Evolutionary conservation across 306 rosid genomes (phyloP).

Genomic region (Casuarina equisetifolia): DNA sequence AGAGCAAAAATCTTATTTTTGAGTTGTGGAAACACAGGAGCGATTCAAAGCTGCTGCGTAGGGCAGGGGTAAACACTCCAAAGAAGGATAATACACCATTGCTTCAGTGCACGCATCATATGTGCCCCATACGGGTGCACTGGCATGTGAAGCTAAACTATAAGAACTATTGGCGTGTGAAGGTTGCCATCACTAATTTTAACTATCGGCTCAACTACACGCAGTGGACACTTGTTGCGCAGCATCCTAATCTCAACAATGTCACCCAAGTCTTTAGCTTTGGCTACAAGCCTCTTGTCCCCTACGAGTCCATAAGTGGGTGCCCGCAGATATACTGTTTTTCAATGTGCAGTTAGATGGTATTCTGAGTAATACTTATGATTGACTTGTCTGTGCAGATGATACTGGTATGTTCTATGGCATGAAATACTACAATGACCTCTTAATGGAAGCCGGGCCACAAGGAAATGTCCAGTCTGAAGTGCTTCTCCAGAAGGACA

Average conservation of each 20-base stretch:
- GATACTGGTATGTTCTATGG: conserved; percentile 97
- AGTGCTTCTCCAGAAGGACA: conserved; percentile 73
- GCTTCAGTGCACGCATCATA: conserved; percentile 83
- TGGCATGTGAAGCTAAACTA: conserved; percentile 90
- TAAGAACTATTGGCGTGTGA: conserved; percentile 80
- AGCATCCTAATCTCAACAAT: conserved; percentile 91
- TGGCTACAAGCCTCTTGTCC: conserved; percentile 78
- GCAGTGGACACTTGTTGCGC: conserved; percentile 77
- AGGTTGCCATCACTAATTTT: conserved; percentile 80
- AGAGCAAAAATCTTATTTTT: conserved; percentile 10
- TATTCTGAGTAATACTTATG: not conserved
- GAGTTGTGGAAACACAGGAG: conserved; percentile 42
- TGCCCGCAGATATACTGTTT: not conserved
- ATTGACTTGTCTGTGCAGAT: conserved; percentile 52
- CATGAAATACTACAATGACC: conserved; percentile 81
- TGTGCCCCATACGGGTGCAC: conserved; percentile 81
- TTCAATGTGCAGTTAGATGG: not conserved
- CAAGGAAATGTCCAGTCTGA: conserved; percentile 86
- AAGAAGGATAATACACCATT: conserved; percentile 68
- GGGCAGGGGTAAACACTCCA: conserved; percentile 44
- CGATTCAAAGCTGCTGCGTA: conserved; percentile 53
- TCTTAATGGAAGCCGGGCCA: conserved; percentile 87
- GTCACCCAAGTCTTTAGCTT: conserved; percentile 91
- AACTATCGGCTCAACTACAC: conserved; percentile 71
- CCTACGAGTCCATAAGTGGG: conserved; percentile 86